Percentiles rank a stretch among this genome's conserved stretches.
phyloP scores from a whole-genome alignment of 1,284 basidiomycete genomes.

The Trametes sp. region DNA sequence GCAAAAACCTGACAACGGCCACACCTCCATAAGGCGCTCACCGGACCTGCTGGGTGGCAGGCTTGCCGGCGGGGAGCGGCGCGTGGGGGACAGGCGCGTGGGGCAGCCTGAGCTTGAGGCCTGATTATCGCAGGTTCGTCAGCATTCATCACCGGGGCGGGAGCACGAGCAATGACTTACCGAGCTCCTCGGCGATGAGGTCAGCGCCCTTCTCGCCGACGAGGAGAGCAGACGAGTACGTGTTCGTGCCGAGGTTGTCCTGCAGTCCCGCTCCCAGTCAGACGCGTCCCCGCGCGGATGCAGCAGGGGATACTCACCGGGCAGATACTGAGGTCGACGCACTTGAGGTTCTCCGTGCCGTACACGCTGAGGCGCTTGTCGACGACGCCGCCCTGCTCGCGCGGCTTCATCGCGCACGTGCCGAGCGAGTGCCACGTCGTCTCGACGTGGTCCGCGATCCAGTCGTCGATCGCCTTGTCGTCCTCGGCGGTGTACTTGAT shows the following conservation, averaged over 20 bases:
- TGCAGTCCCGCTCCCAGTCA: slow-evolving; percentile 33
- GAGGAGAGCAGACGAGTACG: slow-evolving; percentile 71
- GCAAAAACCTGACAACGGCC: not conserved
- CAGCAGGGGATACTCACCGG: slow-evolving; percentile 50
- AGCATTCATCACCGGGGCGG: not conserved
- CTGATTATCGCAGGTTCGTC: slow-evolving; percentile 46
- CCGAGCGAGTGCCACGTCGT: slow-evolving; percentile 79
- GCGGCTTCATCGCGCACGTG: slow-evolving; percentile 75
- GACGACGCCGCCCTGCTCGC: slow-evolving; percentile 78
- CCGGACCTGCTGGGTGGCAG: slow-evolving; percentile 55
- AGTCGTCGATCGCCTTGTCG: slow-evolving; percentile 74
- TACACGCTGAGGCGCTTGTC: slow-evolving; percentile 76
- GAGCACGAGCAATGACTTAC: slow-evolving; percentile 41
- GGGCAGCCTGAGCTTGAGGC: slow-evolving; percentile 65
- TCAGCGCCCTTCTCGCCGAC: slow-evolving; percentile 75
- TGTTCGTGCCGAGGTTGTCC: slow-evolving; percentile 78
- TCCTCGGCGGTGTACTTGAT: slow-evolving; percentile 71
- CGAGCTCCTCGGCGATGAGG: slow-evolving; percentile 69
- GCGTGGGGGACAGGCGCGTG: slow-evolving; percentile 78
- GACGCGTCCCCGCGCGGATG: not conserved
- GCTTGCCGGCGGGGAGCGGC: slow-evolving; percentile 62
- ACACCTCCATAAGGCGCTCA: not conserved
- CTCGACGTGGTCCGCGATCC: slow-evolving; percentile 74
- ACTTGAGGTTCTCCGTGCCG: slow-evolving; percentile 76
- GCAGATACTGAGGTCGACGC: slow-evolving; percentile 72